These are phyloP conservation scores for Saksenaea vasiformis DNA, from an alignment of 371 early-diverging fungal species.

Conservation along the genomic window DNA sequence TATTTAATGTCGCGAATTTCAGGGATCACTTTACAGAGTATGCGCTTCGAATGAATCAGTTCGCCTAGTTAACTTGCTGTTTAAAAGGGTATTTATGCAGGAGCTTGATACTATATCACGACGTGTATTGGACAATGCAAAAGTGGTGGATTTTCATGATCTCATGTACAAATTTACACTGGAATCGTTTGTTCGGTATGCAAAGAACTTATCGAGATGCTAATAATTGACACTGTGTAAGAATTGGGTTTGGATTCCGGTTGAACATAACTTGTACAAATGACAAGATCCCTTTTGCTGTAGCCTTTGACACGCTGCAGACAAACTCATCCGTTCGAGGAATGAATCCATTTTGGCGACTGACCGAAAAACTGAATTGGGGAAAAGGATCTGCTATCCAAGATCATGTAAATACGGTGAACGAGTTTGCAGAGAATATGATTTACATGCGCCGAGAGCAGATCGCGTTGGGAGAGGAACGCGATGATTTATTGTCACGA, in stretches of 20 bases:
- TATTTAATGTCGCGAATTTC: constrained; percentile 76
- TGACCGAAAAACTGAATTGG: neutral
- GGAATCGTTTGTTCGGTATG: constrained; percentile 58
- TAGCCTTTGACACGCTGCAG: neutral
- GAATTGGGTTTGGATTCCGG: neutral
- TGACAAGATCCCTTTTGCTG: neutral
- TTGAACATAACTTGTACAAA: neutral
- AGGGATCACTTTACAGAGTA: constrained; percentile 63
- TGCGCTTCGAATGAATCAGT: neutral
- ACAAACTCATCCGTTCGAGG: neutral
- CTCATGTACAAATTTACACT: constrained; percentile 54
- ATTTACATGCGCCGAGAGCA: constrained; percentile 41
- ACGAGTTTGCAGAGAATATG: constrained; percentile 47
- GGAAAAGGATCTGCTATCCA: constrained; percentile 15
- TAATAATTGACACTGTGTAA: neutral
- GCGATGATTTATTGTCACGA: constrained; percentile 36
- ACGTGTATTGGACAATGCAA: neutral
- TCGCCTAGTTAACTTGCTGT: neutral
- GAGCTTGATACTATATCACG: neutral
- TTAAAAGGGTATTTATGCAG: neutral
- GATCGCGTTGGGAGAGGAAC: constrained; percentile 17
- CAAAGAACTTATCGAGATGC: neutral
- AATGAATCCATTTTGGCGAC: neutral
- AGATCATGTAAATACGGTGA: constrained; percentile 31
- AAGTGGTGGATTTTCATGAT: constrained; percentile 42